Conservation (phyloP, 1,139 yeast genomes). For the Kurtzmaniella quercitrusa region DNA sequence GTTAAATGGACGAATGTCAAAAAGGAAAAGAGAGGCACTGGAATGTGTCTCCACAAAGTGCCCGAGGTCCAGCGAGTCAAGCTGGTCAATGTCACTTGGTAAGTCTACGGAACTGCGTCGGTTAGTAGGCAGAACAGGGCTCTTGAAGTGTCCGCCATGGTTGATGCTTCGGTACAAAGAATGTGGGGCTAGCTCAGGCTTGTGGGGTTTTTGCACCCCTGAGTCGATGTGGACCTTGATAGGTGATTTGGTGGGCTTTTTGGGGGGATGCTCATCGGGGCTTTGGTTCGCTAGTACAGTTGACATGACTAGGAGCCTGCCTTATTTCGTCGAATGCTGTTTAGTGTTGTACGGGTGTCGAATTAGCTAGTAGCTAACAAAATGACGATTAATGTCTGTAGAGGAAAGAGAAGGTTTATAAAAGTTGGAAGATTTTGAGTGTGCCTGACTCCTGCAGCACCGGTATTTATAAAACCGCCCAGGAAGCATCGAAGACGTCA, state of each 20-base stretch:
- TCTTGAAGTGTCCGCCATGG: constrained; percentile 1
- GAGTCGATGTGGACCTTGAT: not conserved
- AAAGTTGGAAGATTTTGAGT: too few relatives aligned
- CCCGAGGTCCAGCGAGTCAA: constrained; percentile 4
- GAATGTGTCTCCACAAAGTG: constrained; percentile 1
- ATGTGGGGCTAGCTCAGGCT: not conserved
- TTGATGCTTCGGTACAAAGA: not conserved
- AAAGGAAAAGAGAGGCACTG: constrained; percentile 13
- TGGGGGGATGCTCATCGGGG: not conserved
- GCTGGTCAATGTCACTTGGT: constrained; percentile 6
- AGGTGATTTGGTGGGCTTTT: not conserved
- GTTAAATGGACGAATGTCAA: constrained; percentile 38
- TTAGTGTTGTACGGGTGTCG: not conserved
- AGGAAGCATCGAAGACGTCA: not conserved
- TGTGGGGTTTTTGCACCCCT: not conserved
- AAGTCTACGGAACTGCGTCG: constrained; percentile 9
- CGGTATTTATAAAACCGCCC: not conserved
- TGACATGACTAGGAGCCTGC: not conserved
- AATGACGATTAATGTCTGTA: too few relatives aligned
- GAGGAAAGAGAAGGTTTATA: too few relatives aligned
- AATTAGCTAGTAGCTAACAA: not conserved
- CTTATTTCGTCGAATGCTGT: not conserved
- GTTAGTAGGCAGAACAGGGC: constrained; percentile 10
- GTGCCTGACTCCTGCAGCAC: not conserved
- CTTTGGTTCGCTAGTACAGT: not conserved